Evolutionary conservation across 2,329 filamentous ascomycete species (phyloP).

Genomic region (Cordyceps tenuipes): DNA sequence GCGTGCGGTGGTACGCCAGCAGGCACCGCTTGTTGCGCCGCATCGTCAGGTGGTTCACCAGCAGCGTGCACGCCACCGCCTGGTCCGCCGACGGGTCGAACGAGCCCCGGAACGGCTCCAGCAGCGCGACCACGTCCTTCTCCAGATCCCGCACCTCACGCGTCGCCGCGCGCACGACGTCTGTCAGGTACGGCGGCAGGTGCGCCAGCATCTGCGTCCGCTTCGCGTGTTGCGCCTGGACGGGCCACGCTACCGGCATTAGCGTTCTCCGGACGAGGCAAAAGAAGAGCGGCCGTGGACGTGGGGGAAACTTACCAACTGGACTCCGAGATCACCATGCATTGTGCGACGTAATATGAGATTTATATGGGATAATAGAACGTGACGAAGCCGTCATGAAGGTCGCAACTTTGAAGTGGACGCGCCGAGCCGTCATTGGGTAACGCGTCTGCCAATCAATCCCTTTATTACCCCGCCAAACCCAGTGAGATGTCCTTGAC

Average conservation of each 20-base stretch:
- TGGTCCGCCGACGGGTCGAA: constrained; percentile 82
- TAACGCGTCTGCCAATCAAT: constrained; percentile 14
- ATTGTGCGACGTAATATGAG: constrained; percentile 35
- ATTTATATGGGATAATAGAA: neutral
- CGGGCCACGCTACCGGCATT: neutral
- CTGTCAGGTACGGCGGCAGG: constrained; percentile 85
- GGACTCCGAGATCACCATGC: constrained; percentile 84
- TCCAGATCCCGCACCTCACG: constrained; percentile 91
- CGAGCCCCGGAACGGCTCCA: constrained; percentile 73
- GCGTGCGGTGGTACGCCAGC: constrained; percentile 84
- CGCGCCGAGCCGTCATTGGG: neutral
- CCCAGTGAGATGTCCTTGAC: neutral
- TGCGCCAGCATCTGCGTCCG: constrained; percentile 78
- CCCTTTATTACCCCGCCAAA: constrained; percentile 15
- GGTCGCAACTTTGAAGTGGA: neutral
- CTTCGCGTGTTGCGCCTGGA: constrained; percentile 88
- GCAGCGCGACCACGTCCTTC: constrained; percentile 69
- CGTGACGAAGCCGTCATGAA: neutral
- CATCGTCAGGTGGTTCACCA: constrained; percentile 93
- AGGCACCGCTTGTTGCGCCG: constrained; percentile 92
- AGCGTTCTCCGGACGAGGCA: constrained; percentile 14
- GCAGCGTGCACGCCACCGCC: constrained; percentile 74
- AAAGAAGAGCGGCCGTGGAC: neutral
- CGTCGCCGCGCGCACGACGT: constrained; percentile 77
- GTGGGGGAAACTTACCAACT: constrained; percentile 51